Conservation (phyloP, 495 filamentous ascomycete species). For the Trypethelium eluteriae region DNA sequence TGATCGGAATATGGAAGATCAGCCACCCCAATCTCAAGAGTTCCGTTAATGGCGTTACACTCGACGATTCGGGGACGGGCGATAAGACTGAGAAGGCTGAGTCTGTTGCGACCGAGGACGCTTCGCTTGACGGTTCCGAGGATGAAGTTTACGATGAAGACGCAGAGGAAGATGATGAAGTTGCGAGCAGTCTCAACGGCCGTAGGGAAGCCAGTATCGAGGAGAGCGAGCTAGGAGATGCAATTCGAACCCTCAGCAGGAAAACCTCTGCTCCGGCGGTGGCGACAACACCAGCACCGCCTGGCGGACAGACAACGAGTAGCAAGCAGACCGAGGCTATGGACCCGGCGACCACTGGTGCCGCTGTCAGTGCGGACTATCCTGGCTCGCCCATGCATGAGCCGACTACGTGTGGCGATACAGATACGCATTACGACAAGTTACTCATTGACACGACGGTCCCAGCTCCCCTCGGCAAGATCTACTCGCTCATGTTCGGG, state of each 20-base stretch:
- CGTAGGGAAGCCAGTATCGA: conserved; percentile 51
- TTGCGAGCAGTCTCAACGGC: conserved; percentile 53
- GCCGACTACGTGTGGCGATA: conserved; percentile 76
- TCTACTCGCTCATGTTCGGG: conserved; percentile 83
- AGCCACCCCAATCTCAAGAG: conserved; percentile 85
- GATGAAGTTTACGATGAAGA: conserved; percentile 59
- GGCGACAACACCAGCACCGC: conserved; percentile 35
- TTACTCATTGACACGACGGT: conserved; percentile 77
- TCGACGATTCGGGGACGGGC: conserved; percentile 69
- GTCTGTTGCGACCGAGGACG: conserved; percentile 47
- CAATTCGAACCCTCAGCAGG: conserved; percentile 50
- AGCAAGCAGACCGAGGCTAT: conserved; percentile 44
- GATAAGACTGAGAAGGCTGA: conserved; percentile 87
- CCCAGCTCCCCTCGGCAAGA: conserved; percentile 80
- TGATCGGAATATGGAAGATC: conserved; percentile 97
- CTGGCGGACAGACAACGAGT: conserved; percentile 1
- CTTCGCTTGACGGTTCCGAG: conserved; percentile 46
- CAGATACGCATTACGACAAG: conserved; percentile 71
- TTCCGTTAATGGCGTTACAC: conserved; percentile 74
- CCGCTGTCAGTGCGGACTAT: conserved; percentile 57
- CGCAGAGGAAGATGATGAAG: conserved; percentile 53
- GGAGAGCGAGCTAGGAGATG: conserved; percentile 51
- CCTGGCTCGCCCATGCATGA: conserved; percentile 78
- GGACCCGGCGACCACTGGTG: conserved; percentile 48
- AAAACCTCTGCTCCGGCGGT: conserved; percentile 59